A percentile compares a stretch with the other conserved stretches of the same genome.
Evolutionary conservation across 2,329 filamentous ascomycete genomes (phyloP).

Genomic region (Aspergillus hortae): DNA sequence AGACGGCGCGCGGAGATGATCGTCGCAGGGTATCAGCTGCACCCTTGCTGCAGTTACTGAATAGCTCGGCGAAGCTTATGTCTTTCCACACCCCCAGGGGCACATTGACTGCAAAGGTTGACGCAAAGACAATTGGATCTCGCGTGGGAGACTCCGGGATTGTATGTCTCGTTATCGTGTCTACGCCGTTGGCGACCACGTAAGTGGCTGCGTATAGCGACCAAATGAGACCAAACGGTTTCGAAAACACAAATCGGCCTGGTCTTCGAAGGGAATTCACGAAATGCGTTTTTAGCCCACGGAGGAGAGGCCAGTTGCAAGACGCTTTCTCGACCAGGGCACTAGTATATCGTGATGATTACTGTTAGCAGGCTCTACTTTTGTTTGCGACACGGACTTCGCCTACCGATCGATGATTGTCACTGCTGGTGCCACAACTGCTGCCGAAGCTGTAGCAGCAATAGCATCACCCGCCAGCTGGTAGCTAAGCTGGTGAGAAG

Average conservation of each 20-base stretch:
- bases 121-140: constrained; percentile 61
- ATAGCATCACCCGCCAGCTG: constrained; percentile 22
- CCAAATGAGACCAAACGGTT: constrained; percentile 38
- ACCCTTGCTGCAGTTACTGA: constrained; percentile 39
- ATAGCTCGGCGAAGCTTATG: constrained; percentile 60
- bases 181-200: constrained; percentile 75
- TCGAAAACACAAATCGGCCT: constrained; percentile 29
- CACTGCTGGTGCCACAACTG: constrained; percentile 22
- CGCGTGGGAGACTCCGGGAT: constrained; percentile 46
- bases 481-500: background rate
- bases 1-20: constrained; percentile 1
- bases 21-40: background rate
- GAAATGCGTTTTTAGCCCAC: constrained; percentile 18
- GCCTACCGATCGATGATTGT: constrained; percentile 27
- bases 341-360: constrained; percentile 7
- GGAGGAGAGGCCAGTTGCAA: constrained; percentile 19
- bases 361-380: constrained; percentile 18
- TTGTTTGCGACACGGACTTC: background rate
- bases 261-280: constrained; percentile 19
- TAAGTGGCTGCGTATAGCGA: constrained; percentile 79
- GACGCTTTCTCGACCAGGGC: constrained; percentile 24
- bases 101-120: constrained; percentile 36
- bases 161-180: constrained; percentile 65
- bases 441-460: constrained; percentile 23
- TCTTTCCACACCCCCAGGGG: constrained; percentile 30